These are phyloP conservation scores for Marasmius sp. DNA, from an alignment of 1,284 basidiomycete species.

Conservation along the genomic window DNA sequence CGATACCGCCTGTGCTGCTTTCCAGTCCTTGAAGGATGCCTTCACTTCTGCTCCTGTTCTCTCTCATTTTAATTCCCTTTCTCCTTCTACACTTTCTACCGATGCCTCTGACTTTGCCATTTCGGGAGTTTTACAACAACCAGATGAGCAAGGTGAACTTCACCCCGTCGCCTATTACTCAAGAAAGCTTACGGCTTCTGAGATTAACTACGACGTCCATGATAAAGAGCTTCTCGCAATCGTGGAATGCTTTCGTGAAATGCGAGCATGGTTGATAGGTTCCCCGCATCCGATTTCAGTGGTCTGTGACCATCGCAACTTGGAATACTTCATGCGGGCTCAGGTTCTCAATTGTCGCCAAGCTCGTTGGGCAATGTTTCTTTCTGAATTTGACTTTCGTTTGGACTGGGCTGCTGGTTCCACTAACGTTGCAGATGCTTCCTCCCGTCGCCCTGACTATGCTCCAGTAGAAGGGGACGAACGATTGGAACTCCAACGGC, in stretches of 20 bases:
- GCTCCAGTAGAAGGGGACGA: constrained; percentile 36
- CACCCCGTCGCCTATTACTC: constrained; percentile 33
- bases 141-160: constrained; percentile 22
- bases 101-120: constrained; percentile 36
- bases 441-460: constrained; percentile 30
- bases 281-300: constrained; percentile 20
- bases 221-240: constrained; percentile 31
- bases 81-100: constrained; percentile 29
- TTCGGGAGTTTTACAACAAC: constrained; percentile 29
- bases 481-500: constrained; percentile 14
- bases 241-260: constrained; percentile 29
- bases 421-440: constrained; percentile 33
- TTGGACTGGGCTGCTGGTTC: constrained; percentile 28
- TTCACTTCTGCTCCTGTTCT: constrained; percentile 38
- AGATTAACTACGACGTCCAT: constrained; percentile 29
- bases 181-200: constrained; percentile 25
- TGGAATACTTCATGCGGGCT: constrained; percentile 27
- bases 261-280: constrained; percentile 33
- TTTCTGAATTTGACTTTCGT: constrained; percentile 23
- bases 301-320: constrained; percentile 32
- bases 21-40: constrained; percentile 27
- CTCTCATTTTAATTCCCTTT: constrained; percentile 33
- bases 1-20: too few species aligned
- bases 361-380: constrained; percentile 27
- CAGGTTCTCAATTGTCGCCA: constrained; percentile 30